Evolutionary conservation across 805 yeast genomes (phyloP).

Genomic region (Wickerhamiella sorbophila): DNA sequence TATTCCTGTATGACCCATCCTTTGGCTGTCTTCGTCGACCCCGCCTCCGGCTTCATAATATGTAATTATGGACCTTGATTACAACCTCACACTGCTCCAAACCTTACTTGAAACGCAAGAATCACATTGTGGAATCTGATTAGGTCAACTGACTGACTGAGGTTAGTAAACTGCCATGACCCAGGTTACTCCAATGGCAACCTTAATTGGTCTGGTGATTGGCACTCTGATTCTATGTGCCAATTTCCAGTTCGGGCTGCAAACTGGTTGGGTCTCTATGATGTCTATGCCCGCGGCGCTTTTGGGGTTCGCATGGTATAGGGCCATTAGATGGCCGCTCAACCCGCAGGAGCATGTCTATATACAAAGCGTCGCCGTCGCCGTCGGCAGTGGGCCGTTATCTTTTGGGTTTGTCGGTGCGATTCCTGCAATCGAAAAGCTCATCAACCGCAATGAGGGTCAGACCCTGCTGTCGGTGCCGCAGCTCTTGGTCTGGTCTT

Average conservation of each 20-base stretch:
- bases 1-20: no score
- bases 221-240: conserved; percentile 80
- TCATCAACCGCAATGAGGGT: conserved; percentile 57
- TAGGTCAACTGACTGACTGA: no score
- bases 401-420: conserved; percentile 94
- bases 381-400: conserved; percentile 94
- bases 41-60: no score
- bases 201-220: conserved; percentile 62
- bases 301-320: conserved; percentile 73
- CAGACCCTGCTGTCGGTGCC: conserved; percentile 27
- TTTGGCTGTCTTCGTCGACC: no score
- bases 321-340: conserved; percentile 30
- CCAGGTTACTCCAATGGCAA: conserved; percentile 49
- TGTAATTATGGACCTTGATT: no score
- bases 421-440: conserved; percentile 87
- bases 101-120: no score
- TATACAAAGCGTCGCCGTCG: conserved; percentile 85
- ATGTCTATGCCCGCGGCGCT: conserved; percentile 93
- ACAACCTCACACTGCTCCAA: no score
- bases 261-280: conserved; percentile 99
- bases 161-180: conserved; percentile 6
- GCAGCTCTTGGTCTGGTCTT: conserved; percentile 66
- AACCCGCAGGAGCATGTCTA: conserved; percentile 91
- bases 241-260: conserved; percentile 91
- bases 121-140: no score